Evolutionary conservation across 192 early-diverging fungal genomes (phyloP), one percentile per base, ranked within the genome.

Genomic region (Jimgerdemannia lactiflua): DNA sequence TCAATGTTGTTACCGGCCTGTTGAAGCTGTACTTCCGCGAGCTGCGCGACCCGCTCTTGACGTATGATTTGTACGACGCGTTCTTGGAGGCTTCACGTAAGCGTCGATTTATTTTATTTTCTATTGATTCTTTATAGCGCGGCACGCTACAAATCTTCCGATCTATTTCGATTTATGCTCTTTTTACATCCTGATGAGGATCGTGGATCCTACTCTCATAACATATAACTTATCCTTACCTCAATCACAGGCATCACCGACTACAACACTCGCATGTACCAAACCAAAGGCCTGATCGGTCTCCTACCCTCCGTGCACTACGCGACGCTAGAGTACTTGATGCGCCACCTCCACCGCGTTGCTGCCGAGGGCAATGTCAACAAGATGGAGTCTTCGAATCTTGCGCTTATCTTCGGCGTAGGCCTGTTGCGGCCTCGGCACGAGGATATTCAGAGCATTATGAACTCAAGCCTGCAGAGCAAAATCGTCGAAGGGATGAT

Each of bases 341-440:
- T 94, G 86, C 77, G 71, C 64, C 93, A 94, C 65, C 74, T 92
- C 71, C 84, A 87, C 67, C 85, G 81, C 0, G 90, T 98, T 3
- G 82, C 93, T 14, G 75, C 86, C 39, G 77, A 93, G 49, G 86
- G 91, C 54, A 78, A 83, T 29, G 82, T 86, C 18, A 98, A 97
- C 82, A 95, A 95, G 73, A 98, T 98, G 97, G 92, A 92, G 20
- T 79, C 95, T 39, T 92, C 94, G 39, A 98, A 97, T 74, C 80
- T 98, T 71, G 91, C 94, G 19, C 91, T 97, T 41, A 93, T 97
- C 43, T 97, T 98, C 86, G 93, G 91, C 6, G 93, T 93, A 6
- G 94, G 91, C 39, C 79, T 98, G 19, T 73, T 94, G 67, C 88
- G 90, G 42, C 86, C 86, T 67, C 74, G 78, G 10, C 81, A 80